Percentiles rank a stretch among this genome's conserved stretches.
These are phyloP conservation scores for Cordia subcordata DNA, from an alignment of 257 asterid species.

Conservation along the genomic window DNA sequence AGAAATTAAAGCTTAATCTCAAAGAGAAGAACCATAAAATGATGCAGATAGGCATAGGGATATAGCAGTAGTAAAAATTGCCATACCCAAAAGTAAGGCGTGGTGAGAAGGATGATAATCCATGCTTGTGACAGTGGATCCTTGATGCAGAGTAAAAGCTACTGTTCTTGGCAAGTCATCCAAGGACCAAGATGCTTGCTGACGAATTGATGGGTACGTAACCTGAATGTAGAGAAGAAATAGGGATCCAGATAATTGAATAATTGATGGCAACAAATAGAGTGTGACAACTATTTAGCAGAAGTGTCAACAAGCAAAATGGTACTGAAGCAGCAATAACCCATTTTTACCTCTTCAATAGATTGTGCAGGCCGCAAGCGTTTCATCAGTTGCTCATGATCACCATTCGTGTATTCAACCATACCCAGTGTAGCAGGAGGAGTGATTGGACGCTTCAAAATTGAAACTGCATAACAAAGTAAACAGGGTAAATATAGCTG, in stretches of 20 bases:
- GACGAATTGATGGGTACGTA: constrained; percentile 84
- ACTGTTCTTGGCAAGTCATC: constrained; percentile 94
- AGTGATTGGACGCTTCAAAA: constrained; percentile 88
- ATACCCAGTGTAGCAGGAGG: constrained; percentile 93
- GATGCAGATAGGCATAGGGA: neutral
- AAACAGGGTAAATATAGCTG: neutral
- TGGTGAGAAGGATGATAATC: constrained; percentile 93
- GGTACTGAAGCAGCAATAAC: constrained; percentile 8
- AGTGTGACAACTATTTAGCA: neutral
- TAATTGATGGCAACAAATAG: neutral
- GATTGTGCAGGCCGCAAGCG: constrained; percentile 91
- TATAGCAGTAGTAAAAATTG: constrained; percentile 7
- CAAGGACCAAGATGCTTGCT: constrained; percentile 71
- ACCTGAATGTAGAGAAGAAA: constrained; percentile 46
- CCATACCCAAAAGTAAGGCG: constrained; percentile 76
- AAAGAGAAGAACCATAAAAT: neutral
- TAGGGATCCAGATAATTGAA: neutral
- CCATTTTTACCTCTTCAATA: constrained; percentile 74
- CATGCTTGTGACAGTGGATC: constrained; percentile 78
- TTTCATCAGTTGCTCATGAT: constrained; percentile 92
- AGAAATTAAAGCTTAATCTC: neutral
- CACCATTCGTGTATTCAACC: constrained; percentile 83
- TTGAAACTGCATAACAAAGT: constrained; percentile 46
- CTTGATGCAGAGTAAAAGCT: constrained; percentile 87
- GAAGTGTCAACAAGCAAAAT: constrained; percentile 4